Base-by-base conservation (phyloP, 805 yeast genomes). In the Ogataea corticis region DNA sequence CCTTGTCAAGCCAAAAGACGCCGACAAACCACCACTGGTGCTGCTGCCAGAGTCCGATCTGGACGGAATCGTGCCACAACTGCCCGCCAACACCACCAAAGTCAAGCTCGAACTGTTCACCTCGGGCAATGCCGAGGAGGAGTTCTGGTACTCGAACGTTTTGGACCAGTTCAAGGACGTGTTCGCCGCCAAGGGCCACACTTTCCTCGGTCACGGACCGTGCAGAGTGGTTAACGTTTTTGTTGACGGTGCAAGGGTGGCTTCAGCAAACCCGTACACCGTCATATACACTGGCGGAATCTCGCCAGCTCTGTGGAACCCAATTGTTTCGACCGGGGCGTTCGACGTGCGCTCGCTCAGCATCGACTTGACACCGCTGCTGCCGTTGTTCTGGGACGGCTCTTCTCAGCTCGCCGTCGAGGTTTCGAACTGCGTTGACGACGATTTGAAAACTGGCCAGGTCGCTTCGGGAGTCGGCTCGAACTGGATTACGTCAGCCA, bases 261-360 rank as follows among this genome's bases (percentile, higher is more conserved):
- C 83, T 2, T 68, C 81, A 3, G 76, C 76, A 23, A 69, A 81
- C 19, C 95, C 96, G 2, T 80, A 77, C 52, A 91, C 92, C 1
- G 78, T 82, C 7, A 75, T 89, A 13, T 89, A 74, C 66, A 81
- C 96, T 1, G 96, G 96, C 6, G 96, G 96, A 2, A 67, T 82
- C 28, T 77, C 90, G 1, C 96, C 96, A 1, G 73, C 83, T 3
- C 67, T 88, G 38, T 89, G 96, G 96, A 73, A 76, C 40, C 88
- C 95, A 3, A 79, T 86, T 49, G 96, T 88, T 6, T 82, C 87
- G 2, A 73, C 77, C 15, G 76, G 80, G 47, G 83, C 96, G 0
- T 87, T 82, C 65, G 95, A 89, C 61, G 68, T 88, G 25, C 81
- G 80, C 14, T 75, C 84, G n/a, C 70, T 84, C 52, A 83, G 81